Conservation (phyloP, 305 asterid genomes). For the Ilex paraguariensis region DNA sequence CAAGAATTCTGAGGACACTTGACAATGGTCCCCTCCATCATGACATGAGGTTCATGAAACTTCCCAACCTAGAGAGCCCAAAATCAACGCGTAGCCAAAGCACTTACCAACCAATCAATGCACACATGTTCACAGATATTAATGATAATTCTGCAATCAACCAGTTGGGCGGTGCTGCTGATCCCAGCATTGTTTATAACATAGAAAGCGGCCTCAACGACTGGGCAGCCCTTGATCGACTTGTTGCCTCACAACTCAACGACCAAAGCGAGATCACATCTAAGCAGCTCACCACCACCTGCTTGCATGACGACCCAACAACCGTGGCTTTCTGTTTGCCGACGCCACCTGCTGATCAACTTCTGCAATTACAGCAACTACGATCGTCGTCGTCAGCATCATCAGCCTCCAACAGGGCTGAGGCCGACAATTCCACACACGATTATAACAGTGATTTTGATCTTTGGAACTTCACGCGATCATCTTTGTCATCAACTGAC, state of each 20-base stretch:
- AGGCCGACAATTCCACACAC: conserved; percentile 1
- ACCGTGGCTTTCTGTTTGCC: conserved; percentile 6
- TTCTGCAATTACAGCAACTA: conserved; percentile 14
- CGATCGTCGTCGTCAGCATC: conserved; percentile 1
- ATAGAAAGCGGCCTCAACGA: conserved; percentile 20
- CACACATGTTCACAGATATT: conserved; percentile 11
- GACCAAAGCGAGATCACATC: conserved; percentile 20
- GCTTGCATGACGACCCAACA: not conserved
- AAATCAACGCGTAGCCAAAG: conserved; percentile 7
- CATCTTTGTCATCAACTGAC: conserved; percentile 16
- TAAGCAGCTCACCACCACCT: conserved; percentile 12
- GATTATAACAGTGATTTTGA: conserved; percentile 32
- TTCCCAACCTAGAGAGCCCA: conserved; percentile 40
- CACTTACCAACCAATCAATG: conserved; percentile 13
- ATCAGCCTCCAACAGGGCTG: conserved; percentile 14
- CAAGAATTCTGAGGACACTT: conserved; percentile 1
- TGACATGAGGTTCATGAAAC: conserved; percentile 28
- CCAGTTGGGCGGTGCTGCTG: not conserved
- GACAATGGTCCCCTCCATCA: not conserved
- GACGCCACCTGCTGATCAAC: not conserved
- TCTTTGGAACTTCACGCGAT: conserved; percentile 35
- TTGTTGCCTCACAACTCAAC: conserved; percentile 44
- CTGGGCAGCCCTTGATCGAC: conserved; percentile 50
- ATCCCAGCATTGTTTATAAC: not conserved
- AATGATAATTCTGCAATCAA: not conserved